Percentiles rank a stretch among this genome's conserved stretches.
Evolutionary conservation across 1,284 basidiomycete genomes (phyloP).

Genomic region (Cutaneotrichosporon cutaneum): DNA sequence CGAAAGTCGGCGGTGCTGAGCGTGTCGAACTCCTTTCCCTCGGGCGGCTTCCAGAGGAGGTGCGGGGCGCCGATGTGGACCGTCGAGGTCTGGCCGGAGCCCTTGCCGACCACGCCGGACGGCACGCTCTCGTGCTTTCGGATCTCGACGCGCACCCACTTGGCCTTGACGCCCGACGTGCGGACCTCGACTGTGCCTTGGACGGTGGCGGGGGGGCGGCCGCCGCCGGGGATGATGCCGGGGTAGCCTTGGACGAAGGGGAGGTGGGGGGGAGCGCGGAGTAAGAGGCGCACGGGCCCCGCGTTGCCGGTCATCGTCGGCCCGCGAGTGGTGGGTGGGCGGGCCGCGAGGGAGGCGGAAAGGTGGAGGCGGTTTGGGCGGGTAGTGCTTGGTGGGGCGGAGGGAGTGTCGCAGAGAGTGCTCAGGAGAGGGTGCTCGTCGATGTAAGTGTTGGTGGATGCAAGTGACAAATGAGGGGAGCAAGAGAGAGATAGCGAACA

Average conservation of each 20-base stretch:
- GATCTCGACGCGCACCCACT: constrained; percentile 83
- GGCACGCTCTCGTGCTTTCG: constrained; percentile 71
- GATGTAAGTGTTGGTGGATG: too few relatives aligned
- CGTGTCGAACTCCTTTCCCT: constrained; percentile 61
- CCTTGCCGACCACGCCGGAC: constrained; percentile 58
- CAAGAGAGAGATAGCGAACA: too few relatives aligned
- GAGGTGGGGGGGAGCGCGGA: constrained; percentile 51
- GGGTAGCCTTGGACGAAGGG: constrained; percentile 52
- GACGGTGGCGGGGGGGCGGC: constrained; percentile 39
- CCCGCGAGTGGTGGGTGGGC: neutral
- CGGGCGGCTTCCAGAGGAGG: constrained; percentile 44
- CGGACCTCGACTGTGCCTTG: constrained; percentile 72
- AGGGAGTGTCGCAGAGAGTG: too few relatives aligned
- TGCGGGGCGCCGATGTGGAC: constrained; percentile 45
- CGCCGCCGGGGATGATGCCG: constrained; percentile 38
- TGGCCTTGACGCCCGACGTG: constrained; percentile 75
- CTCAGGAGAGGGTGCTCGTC: too few relatives aligned
- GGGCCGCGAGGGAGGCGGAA: too few relatives aligned
- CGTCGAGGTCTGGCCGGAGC: constrained; percentile 64
- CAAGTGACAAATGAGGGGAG: too few relatives aligned
- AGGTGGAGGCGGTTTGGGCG: too few relatives aligned
- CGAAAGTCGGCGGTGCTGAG: constrained; percentile 64
- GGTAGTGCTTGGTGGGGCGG: too few relatives aligned
- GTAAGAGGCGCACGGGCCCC: constrained; percentile 38
- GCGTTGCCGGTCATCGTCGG: constrained; percentile 13